Percentiles rank a stretch among this genome's conserved stretches.
These are phyloP conservation scores for Lecanicillium sp. DNA, from an alignment of 2,329 filamentous ascomycete species.

Conservation along the genomic window DNA sequence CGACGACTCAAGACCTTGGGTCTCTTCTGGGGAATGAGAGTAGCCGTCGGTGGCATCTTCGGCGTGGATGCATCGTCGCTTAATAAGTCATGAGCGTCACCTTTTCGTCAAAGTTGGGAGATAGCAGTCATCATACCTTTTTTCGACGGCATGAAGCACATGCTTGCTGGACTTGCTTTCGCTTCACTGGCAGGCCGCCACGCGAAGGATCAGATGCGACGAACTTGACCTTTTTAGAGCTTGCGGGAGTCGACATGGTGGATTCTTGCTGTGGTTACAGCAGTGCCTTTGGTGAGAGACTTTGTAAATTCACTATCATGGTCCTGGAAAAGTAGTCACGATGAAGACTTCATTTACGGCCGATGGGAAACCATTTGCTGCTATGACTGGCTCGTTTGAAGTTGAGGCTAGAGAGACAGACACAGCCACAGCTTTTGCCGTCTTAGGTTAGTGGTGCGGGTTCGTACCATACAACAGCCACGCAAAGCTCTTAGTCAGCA, in stretches of 20 bases:
- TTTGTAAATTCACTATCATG: neutral
- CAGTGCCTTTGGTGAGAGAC: neutral
- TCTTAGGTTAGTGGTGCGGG: too few species aligned
- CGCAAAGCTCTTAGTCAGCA: too few species aligned
- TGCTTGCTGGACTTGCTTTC: slow-evolving; percentile 51
- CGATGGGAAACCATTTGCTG: too few species aligned
- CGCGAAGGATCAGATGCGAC: slow-evolving; percentile 43
- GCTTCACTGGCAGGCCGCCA: slow-evolving; percentile 46
- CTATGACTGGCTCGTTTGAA: too few species aligned
- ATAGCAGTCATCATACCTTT: slow-evolving; percentile 31
- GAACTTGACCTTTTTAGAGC: slow-evolving; percentile 38
- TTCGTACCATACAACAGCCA: too few species aligned
- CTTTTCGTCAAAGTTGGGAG: neutral
- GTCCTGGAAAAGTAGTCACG: too few species aligned
- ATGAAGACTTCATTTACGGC: too few species aligned
- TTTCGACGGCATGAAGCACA: slow-evolving; percentile 46
- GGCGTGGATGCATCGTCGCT: slow-evolving; percentile 37
- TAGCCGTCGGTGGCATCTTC: slow-evolving; percentile 24
- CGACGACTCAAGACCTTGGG: slow-evolving; percentile 16
- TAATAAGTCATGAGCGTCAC: slow-evolving; percentile 4
- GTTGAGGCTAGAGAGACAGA: too few species aligned
- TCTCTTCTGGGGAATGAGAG: slow-evolving; percentile 15
- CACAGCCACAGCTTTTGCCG: too few species aligned
- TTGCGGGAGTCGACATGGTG: neutral
- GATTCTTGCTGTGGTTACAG: too few species aligned